A percentile compares a stretch with the other conserved stretches of the same genome.
phyloP scores from a whole-genome alignment of 2,329 filamentous ascomycete species.

The Arthrocladium fulminans region DNA sequence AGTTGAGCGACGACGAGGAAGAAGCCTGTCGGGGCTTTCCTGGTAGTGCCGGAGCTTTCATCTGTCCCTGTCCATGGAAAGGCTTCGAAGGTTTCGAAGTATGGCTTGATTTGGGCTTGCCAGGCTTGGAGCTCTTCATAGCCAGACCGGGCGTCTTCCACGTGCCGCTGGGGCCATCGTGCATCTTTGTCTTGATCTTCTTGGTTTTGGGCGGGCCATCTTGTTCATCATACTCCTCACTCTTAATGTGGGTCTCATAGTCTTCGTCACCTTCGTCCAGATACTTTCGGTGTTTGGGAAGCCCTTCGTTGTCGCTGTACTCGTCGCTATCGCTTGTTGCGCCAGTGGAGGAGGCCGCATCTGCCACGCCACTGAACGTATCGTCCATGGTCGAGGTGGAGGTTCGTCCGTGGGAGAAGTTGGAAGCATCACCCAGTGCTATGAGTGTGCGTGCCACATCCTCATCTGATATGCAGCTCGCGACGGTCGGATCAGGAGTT shows the following conservation, averaged over 20 bases:
- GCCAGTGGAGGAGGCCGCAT: constrained; percentile 73
- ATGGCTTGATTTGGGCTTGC: constrained; percentile 29
- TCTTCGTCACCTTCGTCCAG: constrained; percentile 49
- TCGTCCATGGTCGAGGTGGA: constrained; percentile 91
- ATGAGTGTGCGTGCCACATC: constrained; percentile 96
- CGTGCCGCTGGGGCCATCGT: constrained; percentile 17
- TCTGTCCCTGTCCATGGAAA: neutral
- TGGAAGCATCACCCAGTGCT: constrained; percentile 86
- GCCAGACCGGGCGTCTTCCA: constrained; percentile 7
- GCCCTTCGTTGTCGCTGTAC: constrained; percentile 52
- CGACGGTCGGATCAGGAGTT: constrained; percentile 93
- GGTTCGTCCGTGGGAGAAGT: constrained; percentile 84
- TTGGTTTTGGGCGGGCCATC: constrained; percentile 36
- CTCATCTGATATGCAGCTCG: constrained; percentile 94
- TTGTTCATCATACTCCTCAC: constrained; percentile 41
- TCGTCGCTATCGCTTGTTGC: constrained; percentile 69
- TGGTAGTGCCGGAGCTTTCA: constrained; percentile 10
- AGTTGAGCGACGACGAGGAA: constrained; percentile 54
- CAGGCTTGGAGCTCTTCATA: constrained; percentile 21
- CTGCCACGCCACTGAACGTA: constrained; percentile 81
- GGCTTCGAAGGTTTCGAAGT: constrained; percentile 23
- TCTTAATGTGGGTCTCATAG: constrained; percentile 45
- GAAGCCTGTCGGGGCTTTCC: constrained; percentile 48
- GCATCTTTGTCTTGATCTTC: constrained; percentile 44
- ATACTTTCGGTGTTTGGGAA: constrained; percentile 42